These are phyloP conservation scores for Verticillium isaacii DNA, from an alignment of 2,329 filamentous ascomycete species.

Conservation along the genomic window DNA sequence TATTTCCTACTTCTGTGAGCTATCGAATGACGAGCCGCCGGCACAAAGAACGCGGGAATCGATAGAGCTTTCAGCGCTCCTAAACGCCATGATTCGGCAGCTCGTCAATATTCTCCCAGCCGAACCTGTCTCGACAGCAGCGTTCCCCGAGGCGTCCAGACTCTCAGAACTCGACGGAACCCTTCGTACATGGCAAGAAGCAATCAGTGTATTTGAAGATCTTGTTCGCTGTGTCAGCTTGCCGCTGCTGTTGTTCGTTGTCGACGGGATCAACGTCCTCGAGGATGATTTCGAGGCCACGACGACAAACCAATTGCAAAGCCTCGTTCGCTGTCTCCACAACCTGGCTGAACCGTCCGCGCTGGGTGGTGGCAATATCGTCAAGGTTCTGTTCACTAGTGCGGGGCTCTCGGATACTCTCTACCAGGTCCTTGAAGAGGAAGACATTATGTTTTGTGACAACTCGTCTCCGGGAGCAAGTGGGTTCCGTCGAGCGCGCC, in stretches of 20 bases:
- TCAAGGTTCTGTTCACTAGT: not conserved
- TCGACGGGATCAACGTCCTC: slow-evolving; percentile 3
- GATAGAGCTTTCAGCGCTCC: slow-evolving; percentile 7
- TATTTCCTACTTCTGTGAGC: slow-evolving; percentile 10
- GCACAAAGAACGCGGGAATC: slow-evolving; percentile 8
- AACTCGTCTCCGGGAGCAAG: not conserved
- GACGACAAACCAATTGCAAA: not conserved
- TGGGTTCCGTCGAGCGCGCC: not conserved
- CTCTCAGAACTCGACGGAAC: slow-evolving; percentile 1
- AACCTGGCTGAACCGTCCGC: not conserved
- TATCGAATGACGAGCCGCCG: slow-evolving; percentile 4
- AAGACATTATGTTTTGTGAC: not conserved
- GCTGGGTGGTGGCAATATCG: not conserved
- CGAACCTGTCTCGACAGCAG: not conserved
- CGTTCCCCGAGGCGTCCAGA: not conserved
- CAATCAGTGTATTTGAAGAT: not conserved
- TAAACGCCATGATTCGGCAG: slow-evolving; percentile 11
- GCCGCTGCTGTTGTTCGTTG: slow-evolving; percentile 2
- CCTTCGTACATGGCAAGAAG: slow-evolving; percentile 3
- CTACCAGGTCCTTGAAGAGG: not conserved
- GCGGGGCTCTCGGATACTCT: not conserved
- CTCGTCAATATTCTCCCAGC: slow-evolving; percentile 8
- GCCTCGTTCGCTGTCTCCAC: not conserved
- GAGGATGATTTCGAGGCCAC: not conserved
- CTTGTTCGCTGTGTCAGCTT: not conserved